Conservation (phyloP, 2,329 filamentous ascomycete species). For the Alternaria brassicicola region DNA sequence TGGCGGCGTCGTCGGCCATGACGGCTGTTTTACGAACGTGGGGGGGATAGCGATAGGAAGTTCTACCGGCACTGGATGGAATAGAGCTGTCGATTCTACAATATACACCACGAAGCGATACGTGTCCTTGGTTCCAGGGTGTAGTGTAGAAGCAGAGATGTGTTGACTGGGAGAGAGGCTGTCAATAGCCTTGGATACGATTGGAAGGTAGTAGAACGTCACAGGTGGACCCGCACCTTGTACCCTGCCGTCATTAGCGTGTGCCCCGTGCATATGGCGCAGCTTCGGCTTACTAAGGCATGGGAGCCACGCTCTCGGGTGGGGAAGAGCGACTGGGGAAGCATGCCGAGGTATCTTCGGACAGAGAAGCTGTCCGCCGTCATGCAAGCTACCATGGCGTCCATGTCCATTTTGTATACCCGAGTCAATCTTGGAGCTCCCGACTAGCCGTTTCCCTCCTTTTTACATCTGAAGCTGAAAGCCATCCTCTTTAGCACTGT, state of each 20-base stretch:
- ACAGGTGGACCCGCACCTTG: slow-evolving; percentile 13
- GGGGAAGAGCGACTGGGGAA: slow-evolving; percentile 7
- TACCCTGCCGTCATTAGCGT: slow-evolving; percentile 24
- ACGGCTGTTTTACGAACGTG: slow-evolving; percentile 12
- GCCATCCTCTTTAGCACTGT: neutral
- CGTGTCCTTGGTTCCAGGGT: neutral
- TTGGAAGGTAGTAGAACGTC: slow-evolving; percentile 43
- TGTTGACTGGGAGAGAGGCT: slow-evolving; percentile 6
- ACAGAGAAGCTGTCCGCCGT: slow-evolving; percentile 7
- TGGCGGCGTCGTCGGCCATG: slow-evolving; percentile 70
- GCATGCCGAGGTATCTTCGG: slow-evolving; percentile 17
- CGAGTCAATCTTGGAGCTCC: neutral
- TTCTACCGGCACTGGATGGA: neutral
- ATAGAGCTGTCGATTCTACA: neutral
- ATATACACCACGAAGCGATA: slow-evolving; percentile 8
- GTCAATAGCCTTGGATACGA: slow-evolving; percentile 21
- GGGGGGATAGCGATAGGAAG: slow-evolving; percentile 17
- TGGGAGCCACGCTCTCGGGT: neutral
- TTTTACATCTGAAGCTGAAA: too few relatives aligned
- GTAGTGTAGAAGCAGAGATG: slow-evolving; percentile 13
- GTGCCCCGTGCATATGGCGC: slow-evolving; percentile 9
- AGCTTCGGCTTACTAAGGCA: slow-evolving; percentile 10
- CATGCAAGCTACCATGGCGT: slow-evolving; percentile 3
- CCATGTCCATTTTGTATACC: neutral
- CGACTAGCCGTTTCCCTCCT: neutral